phyloP scores from a whole-genome alignment of 305 asterid species.

The Lippia alba region DNA sequence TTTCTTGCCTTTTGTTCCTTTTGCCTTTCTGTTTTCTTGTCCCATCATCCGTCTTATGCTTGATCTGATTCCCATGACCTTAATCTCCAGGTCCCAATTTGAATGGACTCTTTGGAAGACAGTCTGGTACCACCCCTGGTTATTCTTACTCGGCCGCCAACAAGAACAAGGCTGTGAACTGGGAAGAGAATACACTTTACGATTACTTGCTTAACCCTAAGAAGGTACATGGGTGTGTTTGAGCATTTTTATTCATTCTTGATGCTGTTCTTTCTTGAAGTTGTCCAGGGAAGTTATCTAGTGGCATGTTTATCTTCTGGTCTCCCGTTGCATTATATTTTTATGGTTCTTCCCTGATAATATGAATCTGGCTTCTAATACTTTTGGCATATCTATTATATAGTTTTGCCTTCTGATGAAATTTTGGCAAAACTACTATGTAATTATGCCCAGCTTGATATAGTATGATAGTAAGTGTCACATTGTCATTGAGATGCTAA shows the following conservation, averaged over 20 bases:
- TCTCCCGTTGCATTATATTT: too few relatives aligned
- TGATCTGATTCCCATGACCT: not conserved
- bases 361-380: too few relatives aligned
- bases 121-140: constrained; percentile 54
- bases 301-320: too few relatives aligned
- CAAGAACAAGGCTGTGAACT: constrained; percentile 49
- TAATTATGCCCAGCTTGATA: too few relatives aligned
- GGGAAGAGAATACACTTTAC: constrained; percentile 52
- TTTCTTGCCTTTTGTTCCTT: not conserved
- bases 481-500: too few relatives aligned
- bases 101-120: constrained; percentile 50
- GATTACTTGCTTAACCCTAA: constrained; percentile 56
- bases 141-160: constrained; percentile 57
- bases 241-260: not conserved
- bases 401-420: too few relatives aligned
- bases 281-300: not conserved
- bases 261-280: not conserved
- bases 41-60: not conserved
- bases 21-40: not conserved
- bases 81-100: constrained; percentile 39
- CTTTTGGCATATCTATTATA: too few relatives aligned
- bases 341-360: too few relatives aligned
- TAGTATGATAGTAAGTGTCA: too few relatives aligned
- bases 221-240: constrained; percentile 30
- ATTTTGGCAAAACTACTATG: too few relatives aligned